Evolutionary conservation across 257 asterid genomes (phyloP), one percentile per base, ranked within the genome.

Genomic region (Nemophila menziesii): DNA sequence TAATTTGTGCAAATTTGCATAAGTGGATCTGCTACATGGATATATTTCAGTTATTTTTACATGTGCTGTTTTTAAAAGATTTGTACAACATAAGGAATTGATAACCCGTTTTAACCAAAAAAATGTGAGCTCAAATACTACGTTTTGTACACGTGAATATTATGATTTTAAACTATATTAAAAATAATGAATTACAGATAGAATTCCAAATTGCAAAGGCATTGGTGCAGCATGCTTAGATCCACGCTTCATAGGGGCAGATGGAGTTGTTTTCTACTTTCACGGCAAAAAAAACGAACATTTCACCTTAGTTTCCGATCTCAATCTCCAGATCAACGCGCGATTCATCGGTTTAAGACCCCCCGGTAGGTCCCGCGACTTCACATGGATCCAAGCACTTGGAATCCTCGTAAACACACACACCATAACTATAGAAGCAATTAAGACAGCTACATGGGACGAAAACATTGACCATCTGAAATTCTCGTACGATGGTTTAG

Each of bases 201-300:
- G 90, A 39, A 79, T 23, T 49, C 86, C 93, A 2, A 70, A 60
- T 29, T 78, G 93, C 56, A 69, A 63, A 14, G 89, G 85, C 46
- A 64, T 24, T 18, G 93, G 93, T 21, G 51, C 83, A 11, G 44
- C 75, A 8, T 82, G 93, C 57, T 78, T 75, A 6, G 86, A 82
- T 48, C 93, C 93, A 0, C 81, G 93, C 10, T 78, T 82, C 23
- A 69, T 82, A 11, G 93, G 93, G 1, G 93, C 86, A 4, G 86
- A 82, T 8, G 93, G 93, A 1, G 73, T 72, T 19, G 73, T 82
- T 78, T 82, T 82, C 77, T 82, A 75, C 77, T 82, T 82, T 83
- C 93, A 82, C 5, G 92, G 93, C 51, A 56, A 65, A 3, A 75
- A 71, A 54, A 86, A 78, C 0, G 41, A 66, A 2, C 57, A 69